Conservation (phyloP, 2,329 filamentous ascomycete species). For the Venturia oleaginea region DNA sequence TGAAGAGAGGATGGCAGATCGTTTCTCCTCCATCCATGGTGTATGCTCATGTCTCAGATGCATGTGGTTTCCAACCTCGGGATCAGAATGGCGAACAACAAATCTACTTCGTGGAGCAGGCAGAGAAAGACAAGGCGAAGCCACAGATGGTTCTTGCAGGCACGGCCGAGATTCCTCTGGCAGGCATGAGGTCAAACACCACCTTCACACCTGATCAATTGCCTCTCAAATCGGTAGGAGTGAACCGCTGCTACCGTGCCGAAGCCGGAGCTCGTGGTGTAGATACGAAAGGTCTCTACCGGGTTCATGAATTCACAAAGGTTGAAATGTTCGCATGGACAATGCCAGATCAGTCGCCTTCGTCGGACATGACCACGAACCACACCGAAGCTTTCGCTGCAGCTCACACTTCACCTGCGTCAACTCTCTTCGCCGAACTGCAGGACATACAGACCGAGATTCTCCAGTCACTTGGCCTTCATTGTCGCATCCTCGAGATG, state of each 20-base stretch:
- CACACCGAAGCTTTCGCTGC: slow-evolving; percentile 17
- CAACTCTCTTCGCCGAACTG: slow-evolving; percentile 71
- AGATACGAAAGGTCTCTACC: slow-evolving; percentile 89
- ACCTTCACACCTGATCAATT: slow-evolving; percentile 56
- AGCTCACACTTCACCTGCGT: slow-evolving; percentile 32
- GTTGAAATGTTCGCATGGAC: slow-evolving; percentile 98
- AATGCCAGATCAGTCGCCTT: slow-evolving; percentile 37
- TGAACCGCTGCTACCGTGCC: slow-evolving; percentile 88
- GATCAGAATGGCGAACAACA: slow-evolving; percentile 89
- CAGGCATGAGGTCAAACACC: slow-evolving; percentile 74
- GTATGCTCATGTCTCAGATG: slow-evolving; percentile 80
- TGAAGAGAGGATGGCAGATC: slow-evolving; percentile 65
- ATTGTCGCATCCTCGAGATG: slow-evolving; percentile 90
- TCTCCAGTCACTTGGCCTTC: slow-evolving; percentile 63
- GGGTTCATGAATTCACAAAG: slow-evolving; percentile 97
- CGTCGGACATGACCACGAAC: neutral
- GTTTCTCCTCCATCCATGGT: slow-evolving; percentile 84
- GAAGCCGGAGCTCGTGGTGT: slow-evolving; percentile 86
- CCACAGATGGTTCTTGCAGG: slow-evolving; percentile 71
- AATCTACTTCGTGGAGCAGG: slow-evolving; percentile 70
- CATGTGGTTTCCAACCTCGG: slow-evolving; percentile 89
- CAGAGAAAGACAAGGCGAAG: slow-evolving; percentile 48
- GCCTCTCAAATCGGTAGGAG: slow-evolving; percentile 71
- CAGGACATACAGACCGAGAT: slow-evolving; percentile 80
- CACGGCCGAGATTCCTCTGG: slow-evolving; percentile 90